A percentile compares a stretch with the other conserved stretches of the same genome.
phyloP scores from a whole-genome alignment of 345 rosid species.

The thale cress (Arabidopsis thaliana) region TAIR10.1 NC_003076.8:4395501-4396000 shows the following conservation, averaged over 20 bases:
- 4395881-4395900: constrained; percentile 76
- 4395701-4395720: constrained; percentile 4
- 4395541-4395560: constrained; percentile 12
- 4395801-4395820: neutral
- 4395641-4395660: neutral
- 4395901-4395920: constrained; percentile 84
- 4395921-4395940: constrained; percentile 92
- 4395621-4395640: neutral
- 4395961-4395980: constrained; percentile 89
- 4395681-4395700: constrained; percentile 9
- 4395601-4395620: neutral
- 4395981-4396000: constrained; percentile 98
- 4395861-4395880: constrained; percentile 88
- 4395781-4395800: neutral
- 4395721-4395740: constrained; percentile 6
- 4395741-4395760: constrained; percentile 2
- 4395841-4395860: constrained; percentile 66
- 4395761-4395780: neutral
- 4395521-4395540: constrained; percentile 5
- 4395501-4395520: constrained; percentile 6
- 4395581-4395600: neutral
- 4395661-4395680: neutral
- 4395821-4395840: constrained; percentile 8
- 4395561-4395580: neutral
- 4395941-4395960: constrained; percentile 96